A percentile compares a stretch with the other conserved stretches of the same genome.
Evolutionary conservation across 306 rosid species (phyloP).

Genomic region (Pterocarpus macrocarpus): DNA sequence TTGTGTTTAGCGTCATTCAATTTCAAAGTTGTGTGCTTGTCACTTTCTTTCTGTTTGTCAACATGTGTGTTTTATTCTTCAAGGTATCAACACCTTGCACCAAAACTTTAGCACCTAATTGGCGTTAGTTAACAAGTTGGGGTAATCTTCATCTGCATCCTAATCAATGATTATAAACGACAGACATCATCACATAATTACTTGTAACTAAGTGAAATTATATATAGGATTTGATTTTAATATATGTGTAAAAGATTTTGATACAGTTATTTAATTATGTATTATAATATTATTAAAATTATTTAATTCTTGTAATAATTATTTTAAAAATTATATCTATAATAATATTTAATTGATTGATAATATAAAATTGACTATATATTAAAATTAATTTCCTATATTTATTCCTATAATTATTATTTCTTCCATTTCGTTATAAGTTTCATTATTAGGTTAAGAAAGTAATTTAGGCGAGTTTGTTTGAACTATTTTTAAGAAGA

Average conservation of each 20-base stretch:
- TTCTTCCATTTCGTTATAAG: too few relatives aligned
- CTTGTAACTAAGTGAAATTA: not conserved
- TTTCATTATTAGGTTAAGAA: too few relatives aligned
- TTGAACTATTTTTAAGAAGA: not conserved
- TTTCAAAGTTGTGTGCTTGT: slow-evolving; percentile 6
- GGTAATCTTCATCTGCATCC: not conserved
- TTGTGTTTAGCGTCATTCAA: slow-evolving; percentile 12
- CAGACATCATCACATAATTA: not conserved
- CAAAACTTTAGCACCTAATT: not conserved
- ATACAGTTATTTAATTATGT: too few relatives aligned
- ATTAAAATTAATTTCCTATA: too few relatives aligned
- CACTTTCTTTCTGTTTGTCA: slow-evolving; percentile 23
- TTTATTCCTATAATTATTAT: too few relatives aligned
- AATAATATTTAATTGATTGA: too few relatives aligned
- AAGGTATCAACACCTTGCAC: not conserved
- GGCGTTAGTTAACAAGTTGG: not conserved
- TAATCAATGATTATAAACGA: not conserved
- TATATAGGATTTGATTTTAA: too few relatives aligned
- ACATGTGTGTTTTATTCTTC: slow-evolving; percentile 25
- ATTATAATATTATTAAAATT: too few relatives aligned
- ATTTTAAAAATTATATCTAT: too few relatives aligned
- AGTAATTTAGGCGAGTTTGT: not conserved
- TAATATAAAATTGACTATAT: too few relatives aligned
- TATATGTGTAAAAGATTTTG: too few relatives aligned
- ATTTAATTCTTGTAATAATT: too few relatives aligned